Evolutionary conservation across 1,284 basidiomycete genomes (phyloP).

Genomic region (Ceratobasidium papillatum): DNA sequence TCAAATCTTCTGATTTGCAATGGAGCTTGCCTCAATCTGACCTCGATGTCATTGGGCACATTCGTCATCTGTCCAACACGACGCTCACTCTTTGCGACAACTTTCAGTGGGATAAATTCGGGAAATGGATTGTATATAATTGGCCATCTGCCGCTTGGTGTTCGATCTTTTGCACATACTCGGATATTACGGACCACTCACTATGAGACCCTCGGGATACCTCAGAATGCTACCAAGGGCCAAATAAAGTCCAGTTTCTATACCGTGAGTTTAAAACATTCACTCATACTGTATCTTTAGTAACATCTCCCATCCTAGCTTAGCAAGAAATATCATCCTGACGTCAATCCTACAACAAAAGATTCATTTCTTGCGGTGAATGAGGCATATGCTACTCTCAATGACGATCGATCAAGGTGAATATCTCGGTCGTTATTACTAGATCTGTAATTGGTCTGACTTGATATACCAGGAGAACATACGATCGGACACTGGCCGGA

Average conservation of each 20-base stretch:
- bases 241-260: constrained; percentile 57
- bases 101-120: constrained; percentile 25
- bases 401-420: constrained; percentile 43
- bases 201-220: constrained; percentile 52
- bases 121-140: no score
- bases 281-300: not conserved
- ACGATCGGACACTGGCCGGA: constrained; percentile 40
- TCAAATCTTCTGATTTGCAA: not conserved
- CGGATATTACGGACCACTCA: constrained; percentile 45
- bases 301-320: constrained; percentile 47
- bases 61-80: not conserved
- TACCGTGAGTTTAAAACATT: constrained; percentile 50
- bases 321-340: constrained; percentile 56
- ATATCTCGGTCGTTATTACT: not conserved
- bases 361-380: constrained; percentile 43
- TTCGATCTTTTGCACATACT: constrained; percentile 32
- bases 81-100: constrained; percentile 20
- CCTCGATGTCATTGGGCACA: constrained; percentile 20
- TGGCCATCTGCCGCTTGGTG: not conserved
- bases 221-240: constrained; percentile 51
- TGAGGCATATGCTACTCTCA: constrained; percentile 42
- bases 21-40: not conserved
- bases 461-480: constrained; percentile 34
- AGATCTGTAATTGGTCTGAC: not conserved
- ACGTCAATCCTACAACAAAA: constrained; percentile 45